Evolutionary conservation across 2,329 filamentous ascomycete genomes (phyloP).

Genomic region (Fusarium fujikuroi): DNA sequence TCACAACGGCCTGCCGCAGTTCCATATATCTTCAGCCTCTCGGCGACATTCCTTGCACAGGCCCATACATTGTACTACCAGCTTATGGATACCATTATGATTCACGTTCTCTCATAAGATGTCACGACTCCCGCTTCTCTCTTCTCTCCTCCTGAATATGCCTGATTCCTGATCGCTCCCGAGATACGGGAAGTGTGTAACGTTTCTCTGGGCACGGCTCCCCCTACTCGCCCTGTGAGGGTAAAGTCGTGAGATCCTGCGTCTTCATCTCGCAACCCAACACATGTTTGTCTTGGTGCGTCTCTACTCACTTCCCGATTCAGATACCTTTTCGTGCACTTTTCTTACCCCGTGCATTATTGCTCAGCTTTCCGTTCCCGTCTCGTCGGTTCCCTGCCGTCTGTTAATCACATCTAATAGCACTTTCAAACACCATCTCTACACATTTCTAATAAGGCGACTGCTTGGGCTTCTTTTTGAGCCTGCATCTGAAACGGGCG

Average conservation of each 20-base stretch:
- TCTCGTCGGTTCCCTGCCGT: not conserved
- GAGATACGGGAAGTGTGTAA: slow-evolving; percentile 6
- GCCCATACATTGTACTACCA: not conserved
- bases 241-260: not conserved
- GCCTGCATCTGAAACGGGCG: not conserved
- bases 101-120: not conserved
- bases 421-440: not conserved
- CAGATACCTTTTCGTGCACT: not conserved
- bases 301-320: not conserved
- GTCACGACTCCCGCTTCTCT: not conserved
- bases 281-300: not conserved
- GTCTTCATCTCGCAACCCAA: not conserved
- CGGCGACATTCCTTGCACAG: not conserved
- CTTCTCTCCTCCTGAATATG: not conserved
- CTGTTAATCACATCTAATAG: not conserved
- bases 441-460: not conserved
- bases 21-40: not conserved
- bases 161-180: not conserved
- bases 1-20: not conserved
- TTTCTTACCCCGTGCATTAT: not conserved
- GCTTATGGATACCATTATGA: not conserved
- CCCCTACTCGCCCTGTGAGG: not conserved
- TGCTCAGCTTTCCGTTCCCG: not conserved
- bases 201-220: not conserved
- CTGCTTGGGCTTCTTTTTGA: not conserved